These are phyloP conservation scores for Trypanosomatidae sp. DNA, from an alignment of 208 protist genomes.

Conservation along the genomic window DNA sequence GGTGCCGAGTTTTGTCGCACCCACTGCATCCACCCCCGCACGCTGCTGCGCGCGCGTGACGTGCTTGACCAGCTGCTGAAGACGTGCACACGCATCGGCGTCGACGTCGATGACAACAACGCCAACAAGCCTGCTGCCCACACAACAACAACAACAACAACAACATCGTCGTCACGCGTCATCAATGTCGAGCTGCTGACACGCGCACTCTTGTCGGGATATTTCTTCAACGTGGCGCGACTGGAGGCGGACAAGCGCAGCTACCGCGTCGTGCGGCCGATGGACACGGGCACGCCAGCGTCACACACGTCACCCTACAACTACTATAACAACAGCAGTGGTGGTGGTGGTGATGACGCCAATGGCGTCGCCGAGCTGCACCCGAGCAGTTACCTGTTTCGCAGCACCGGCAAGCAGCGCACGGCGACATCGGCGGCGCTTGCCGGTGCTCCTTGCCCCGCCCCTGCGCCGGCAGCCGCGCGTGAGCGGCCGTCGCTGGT, in stretches of 20 bases:
- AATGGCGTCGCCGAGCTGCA: slow-evolving; percentile 46
- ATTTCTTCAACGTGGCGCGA: slow-evolving; percentile 84
- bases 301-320: slow-evolving; percentile 3
- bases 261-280: slow-evolving; percentile 61
- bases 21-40: slow-evolving; percentile 49
- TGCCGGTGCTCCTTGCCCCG: not conserved
- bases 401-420: slow-evolving; percentile 12
- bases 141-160: slow-evolving; percentile 1
- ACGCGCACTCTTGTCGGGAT: slow-evolving; percentile 62
- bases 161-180: not conserved
- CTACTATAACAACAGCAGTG: slow-evolving; percentile 1
- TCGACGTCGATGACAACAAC: slow-evolving; percentile 14
- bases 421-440: not conserved
- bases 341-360: slow-evolving; percentile 6
- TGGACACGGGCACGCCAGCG: slow-evolving; percentile 55
- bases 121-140: not conserved
- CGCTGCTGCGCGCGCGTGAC: slow-evolving; percentile 66
- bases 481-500: slow-evolving; percentile 56
- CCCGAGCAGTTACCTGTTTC: slow-evolving; percentile 66
- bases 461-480: not conserved
- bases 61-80: slow-evolving; percentile 80
- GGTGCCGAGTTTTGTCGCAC: slow-evolving; percentile 72
- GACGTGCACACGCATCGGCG: slow-evolving; percentile 64
- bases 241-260: slow-evolving; percentile 61
- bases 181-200: slow-evolving; percentile 57